Conservation (phyloP, 371 early-diverging fungal species). For the Globomyces sp. region DNA sequence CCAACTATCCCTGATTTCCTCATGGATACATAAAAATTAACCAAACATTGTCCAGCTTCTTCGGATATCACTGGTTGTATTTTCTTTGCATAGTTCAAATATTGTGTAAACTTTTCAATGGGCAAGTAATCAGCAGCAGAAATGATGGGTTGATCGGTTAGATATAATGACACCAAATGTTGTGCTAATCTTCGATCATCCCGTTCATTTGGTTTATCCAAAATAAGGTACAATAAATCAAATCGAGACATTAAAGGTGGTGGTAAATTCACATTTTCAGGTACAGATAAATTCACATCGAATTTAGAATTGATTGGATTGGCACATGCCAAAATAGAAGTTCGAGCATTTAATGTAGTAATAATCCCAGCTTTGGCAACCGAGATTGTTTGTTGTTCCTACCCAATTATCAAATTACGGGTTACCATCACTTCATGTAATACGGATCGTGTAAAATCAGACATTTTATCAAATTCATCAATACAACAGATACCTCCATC, state of each 20-base stretch:
- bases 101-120: conserved; percentile 79
- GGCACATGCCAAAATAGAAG: conserved; percentile 96
- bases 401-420: conserved; percentile 96
- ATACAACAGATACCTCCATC: conserved; percentile 99
- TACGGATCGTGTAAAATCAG: conserved; percentile 92
- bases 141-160: conserved; percentile 61
- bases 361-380: conserved; percentile 98
- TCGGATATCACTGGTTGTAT: conserved; percentile 76
- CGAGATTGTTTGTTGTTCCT: conserved; percentile 99
- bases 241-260: conserved; percentile 59
- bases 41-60: conserved; percentile 67
- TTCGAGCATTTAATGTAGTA: conserved; percentile 91
- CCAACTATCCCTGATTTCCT: conserved; percentile 74
- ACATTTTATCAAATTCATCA: conserved; percentile 99
- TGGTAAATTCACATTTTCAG: conserved; percentile 72
- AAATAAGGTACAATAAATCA: conserved; percentile 92
- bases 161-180: conserved; percentile 79
- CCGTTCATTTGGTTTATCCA: conserved; percentile 71
- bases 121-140: conserved; percentile 54
- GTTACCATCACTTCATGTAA: conserved; percentile 98
- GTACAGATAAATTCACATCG: conserved; percentile 71
- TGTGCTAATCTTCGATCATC: conserved; percentile 62
- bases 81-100: conserved; percentile 87
- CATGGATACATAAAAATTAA: conserved; percentile 84
- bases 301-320: conserved; percentile 64